Conservation (phyloP, 768 basidiomycete genomes). For the Panaeolus papilionaceus region DNA sequence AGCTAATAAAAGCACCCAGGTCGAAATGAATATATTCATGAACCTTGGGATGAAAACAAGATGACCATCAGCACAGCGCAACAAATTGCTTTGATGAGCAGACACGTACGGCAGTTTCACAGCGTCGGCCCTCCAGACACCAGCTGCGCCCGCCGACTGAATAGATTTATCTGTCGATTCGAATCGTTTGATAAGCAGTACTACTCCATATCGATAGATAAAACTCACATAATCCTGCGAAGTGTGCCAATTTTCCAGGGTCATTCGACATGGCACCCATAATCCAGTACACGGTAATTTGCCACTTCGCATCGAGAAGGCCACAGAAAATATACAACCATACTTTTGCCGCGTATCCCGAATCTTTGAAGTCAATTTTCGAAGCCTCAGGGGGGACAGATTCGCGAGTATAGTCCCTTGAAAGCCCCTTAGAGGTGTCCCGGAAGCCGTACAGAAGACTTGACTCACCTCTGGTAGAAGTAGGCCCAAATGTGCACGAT, state of each 20-base stretch:
- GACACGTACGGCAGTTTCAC: conserved; percentile 60
- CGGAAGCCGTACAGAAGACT: background rate
- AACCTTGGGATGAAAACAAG: conserved; percentile 40
- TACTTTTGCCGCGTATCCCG: conserved; percentile 58
- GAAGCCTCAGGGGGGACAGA: conserved; percentile 42
- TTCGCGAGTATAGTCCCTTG: conserved; percentile 62
- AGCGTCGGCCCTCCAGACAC: conserved; percentile 74
- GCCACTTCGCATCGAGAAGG: conserved; percentile 85
- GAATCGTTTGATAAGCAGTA: background rate
- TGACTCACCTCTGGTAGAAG: conserved; percentile 72
- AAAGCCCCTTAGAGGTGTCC: conserved; percentile 22
- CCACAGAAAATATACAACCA: conserved; percentile 77
- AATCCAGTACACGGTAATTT: conserved; percentile 82
- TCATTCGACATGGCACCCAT: conserved; percentile 90
- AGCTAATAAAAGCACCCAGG: conserved; percentile 68
- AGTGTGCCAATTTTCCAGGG: conserved; percentile 78
- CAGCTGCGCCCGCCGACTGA: conserved; percentile 80
- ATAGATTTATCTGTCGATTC: conserved; percentile 51
- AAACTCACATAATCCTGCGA: conserved; percentile 80
- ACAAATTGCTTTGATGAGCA: no score
- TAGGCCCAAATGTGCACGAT: conserved; percentile 78
- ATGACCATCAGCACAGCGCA: background rate
- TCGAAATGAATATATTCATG: conserved; percentile 55
- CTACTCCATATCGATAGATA: background rate
- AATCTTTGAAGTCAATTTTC: conserved; percentile 65